Evolutionary conservation across 2,329 filamentous ascomycete genomes (phyloP).

Genomic region (Colletotrichum echinochloae): DNA sequence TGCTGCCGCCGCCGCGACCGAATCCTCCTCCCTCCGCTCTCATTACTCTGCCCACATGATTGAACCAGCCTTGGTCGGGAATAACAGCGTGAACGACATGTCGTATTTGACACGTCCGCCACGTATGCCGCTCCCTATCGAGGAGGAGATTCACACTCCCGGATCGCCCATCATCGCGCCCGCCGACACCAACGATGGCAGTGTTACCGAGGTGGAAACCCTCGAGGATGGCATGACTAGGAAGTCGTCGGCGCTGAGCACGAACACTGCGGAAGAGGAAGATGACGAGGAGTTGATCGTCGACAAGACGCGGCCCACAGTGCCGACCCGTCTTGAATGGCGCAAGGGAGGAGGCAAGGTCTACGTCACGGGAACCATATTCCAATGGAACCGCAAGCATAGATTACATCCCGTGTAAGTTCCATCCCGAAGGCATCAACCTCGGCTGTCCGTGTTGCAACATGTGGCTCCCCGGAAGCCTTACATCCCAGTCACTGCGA

Average conservation of each 20-base stretch:
- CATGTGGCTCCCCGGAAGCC: slow-evolving; percentile 19
- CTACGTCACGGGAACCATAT: slow-evolving; percentile 97
- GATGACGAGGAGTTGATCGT: slow-evolving; percentile 81
- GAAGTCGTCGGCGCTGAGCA: slow-evolving; percentile 69
- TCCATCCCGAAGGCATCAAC: slow-evolving; percentile 4
- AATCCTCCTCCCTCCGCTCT: slow-evolving; percentile 51
- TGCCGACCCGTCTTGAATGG: slow-evolving; percentile 91
- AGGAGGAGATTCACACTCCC: slow-evolving; percentile 89
- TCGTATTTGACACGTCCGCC: slow-evolving; percentile 79
- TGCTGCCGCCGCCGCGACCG: slow-evolving; percentile 50
- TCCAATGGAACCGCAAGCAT: slow-evolving; percentile 97
- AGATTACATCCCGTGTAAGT: slow-evolving; percentile 87
- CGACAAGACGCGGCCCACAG: slow-evolving; percentile 80
- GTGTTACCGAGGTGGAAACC: slow-evolving; percentile 64
- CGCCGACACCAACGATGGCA: slow-evolving; percentile 70
- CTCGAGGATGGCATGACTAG: slow-evolving; percentile 65
- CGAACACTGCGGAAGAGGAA: slow-evolving; percentile 80
- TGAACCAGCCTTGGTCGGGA: slow-evolving; percentile 60
- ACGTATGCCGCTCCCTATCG: slow-evolving; percentile 90
- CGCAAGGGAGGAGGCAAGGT: slow-evolving; percentile 84
- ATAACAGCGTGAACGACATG: slow-evolving; percentile 72
- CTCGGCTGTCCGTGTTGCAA: slow-evolving; percentile 41
- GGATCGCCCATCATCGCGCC: slow-evolving; percentile 89
- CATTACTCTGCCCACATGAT: slow-evolving; percentile 53
- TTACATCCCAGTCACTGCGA: background rate